These are phyloP conservation scores for Quercus phellos DNA, from an alignment of 331 rosid species.

Conservation along the genomic window DNA sequence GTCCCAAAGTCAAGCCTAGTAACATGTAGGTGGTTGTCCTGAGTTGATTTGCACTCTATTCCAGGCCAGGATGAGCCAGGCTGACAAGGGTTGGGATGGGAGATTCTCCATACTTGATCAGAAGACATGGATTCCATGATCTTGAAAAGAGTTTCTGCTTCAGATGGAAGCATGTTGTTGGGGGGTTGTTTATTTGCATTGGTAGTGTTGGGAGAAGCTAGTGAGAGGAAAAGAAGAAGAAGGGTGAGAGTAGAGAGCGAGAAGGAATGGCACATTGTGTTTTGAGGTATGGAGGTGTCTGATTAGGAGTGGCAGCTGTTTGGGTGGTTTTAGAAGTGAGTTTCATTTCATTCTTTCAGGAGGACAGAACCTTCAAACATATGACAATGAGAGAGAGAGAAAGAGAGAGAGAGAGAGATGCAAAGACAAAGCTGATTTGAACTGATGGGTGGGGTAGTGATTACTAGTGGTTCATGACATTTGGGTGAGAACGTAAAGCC, in stretches of 20 bases:
- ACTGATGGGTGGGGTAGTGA: constrained; percentile 25
- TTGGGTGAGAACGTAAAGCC: constrained; percentile 13
- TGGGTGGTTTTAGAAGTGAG: constrained; percentile 1
- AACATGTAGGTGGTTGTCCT: constrained; percentile 29
- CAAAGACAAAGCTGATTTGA: constrained; percentile 16
- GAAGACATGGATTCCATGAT: constrained; percentile 57
- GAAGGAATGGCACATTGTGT: constrained; percentile 21
- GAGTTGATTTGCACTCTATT: constrained; percentile 35
- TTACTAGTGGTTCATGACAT: constrained; percentile 9
- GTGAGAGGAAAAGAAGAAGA: constrained; percentile 7
- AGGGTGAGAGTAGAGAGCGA: constrained; percentile 5
- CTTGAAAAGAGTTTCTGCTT: constrained; percentile 42
- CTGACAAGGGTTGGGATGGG: constrained; percentile 40
- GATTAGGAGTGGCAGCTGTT: not conserved
- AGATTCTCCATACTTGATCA: constrained; percentile 38
- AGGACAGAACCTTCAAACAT: not conserved
- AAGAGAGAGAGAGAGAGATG: constrained; percentile 17
- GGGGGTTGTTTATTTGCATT: not conserved
- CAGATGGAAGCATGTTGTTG: constrained; percentile 24
- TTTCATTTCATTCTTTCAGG: constrained; percentile 2
- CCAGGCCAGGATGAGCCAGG: constrained; percentile 45
- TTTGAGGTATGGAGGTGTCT: not conserved
- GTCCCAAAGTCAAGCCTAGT: constrained; percentile 51
- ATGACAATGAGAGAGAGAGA: constrained; percentile 16
- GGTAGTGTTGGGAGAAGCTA: constrained; percentile 1